Evolutionary conservation across 2,329 filamentous ascomycete species (phyloP), one percentile per base, ranked within the genome.

Genomic region (Ceratocystis eucalypticola): DNA sequence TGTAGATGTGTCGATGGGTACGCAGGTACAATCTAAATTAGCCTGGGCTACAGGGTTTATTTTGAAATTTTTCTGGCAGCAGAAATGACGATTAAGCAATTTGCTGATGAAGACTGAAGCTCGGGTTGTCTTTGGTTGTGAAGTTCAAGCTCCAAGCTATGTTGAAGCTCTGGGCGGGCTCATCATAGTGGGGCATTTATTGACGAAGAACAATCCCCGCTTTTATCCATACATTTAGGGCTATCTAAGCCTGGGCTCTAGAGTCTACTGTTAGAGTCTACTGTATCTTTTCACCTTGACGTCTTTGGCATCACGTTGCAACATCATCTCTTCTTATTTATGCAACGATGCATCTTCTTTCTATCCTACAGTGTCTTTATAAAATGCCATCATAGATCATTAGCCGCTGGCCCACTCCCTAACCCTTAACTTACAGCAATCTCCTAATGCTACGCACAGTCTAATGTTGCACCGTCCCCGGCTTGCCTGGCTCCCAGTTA

Each of bases 401-500:
- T n/a, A 20, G 37, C 37, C 37, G 10, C 12, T 41, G 10, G 37
- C 15, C 55, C 25, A 5, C 22, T 28, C 48, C 30, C 6, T 25
- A 30, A 15, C n/a, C 8, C 30, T 10, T 37, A 59, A 4, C 55
- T 37, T 33, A 59, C 28, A 59, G 20, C 17, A 59, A 20, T n/a
- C 22, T 28, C 55, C n/a, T 33, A 37, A 33, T n/a, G 30, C 10
- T 28, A 28, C 53, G 10, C 20, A 5, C 28, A 33, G 17, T 37
- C 50, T 66, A 78, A 65, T 86, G 83, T 72, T 82, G 75, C 70
- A 85, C 70, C 57, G 83, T 79, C 65, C 81, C 73, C 5, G 77
- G 77, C 77, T 84, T 87, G 4, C 91, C 92, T 71, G 80, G 84
- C 79, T 96, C 91, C 92, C 93, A 96, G 69, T 86, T 84, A 73